phyloP scores from a whole-genome alignment of 164 flowering plant species.

The Berberis thunbergii region DNA sequence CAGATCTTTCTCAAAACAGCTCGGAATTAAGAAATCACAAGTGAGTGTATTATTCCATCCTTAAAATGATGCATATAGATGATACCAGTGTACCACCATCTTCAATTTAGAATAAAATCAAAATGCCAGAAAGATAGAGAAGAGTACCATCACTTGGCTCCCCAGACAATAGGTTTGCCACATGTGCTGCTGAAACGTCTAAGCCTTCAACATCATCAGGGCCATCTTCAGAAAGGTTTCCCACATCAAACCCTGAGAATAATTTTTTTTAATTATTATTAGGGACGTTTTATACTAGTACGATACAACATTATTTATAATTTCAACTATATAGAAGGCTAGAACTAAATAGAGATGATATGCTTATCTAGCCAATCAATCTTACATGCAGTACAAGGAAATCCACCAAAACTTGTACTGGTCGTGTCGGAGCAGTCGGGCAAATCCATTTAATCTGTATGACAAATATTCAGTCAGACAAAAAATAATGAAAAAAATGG shows the following conservation, averaged over 20 bases:
- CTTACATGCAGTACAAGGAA: conserved; percentile 69
- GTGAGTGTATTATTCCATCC: too few species aligned
- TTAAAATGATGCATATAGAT: too few species aligned
- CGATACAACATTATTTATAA: not conserved
- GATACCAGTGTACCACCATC: too few species aligned
- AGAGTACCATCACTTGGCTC: conserved; percentile 83
- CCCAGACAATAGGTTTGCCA: conserved; percentile 81
- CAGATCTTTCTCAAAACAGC: too few species aligned
- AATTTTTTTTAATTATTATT: not conserved
- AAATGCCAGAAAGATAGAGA: not conserved
- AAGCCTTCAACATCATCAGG: conserved; percentile 86
- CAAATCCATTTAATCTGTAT: conserved; percentile 59
- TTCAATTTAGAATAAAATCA: too few species aligned
- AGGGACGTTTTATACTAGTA: too few species aligned
- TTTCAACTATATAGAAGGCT: not conserved
- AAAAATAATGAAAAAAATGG: not conserved
- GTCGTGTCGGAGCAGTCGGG: conserved; percentile 59
- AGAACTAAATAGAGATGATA: not conserved
- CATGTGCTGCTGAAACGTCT: conserved; percentile 94
- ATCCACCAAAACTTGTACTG: conserved; percentile 51
- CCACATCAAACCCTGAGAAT: conserved; percentile 76
- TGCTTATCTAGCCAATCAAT: conserved; percentile 4
- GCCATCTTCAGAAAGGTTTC: conserved; percentile 79
- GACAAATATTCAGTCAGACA: not conserved
- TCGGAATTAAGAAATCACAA: too few species aligned